phyloP scores from a whole-genome alignment of 208 protist species.

The Spironucleus salmonicida region DNA sequence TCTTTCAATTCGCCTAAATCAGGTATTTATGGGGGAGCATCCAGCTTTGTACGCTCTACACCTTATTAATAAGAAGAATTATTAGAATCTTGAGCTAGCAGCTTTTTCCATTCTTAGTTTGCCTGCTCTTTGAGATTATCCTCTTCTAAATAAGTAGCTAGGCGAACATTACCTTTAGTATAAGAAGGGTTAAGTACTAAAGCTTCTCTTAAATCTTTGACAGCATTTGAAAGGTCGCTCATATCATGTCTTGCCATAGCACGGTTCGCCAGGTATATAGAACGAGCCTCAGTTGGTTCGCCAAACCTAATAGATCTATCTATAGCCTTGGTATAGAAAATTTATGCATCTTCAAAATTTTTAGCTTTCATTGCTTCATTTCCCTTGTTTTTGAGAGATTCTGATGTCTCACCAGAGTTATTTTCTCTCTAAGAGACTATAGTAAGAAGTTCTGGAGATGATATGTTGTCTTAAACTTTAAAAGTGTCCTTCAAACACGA shows the following conservation, averaged over 20 bases:
- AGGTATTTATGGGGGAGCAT: background rate
- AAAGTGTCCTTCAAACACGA: too few species aligned
- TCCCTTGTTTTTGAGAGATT: background rate
- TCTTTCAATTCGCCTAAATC: background rate
- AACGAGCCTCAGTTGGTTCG: background rate
- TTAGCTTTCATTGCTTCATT: background rate
- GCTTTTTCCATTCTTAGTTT: background rate
- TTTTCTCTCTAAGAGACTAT: too few species aligned
- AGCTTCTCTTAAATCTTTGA: background rate
- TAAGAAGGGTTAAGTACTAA: background rate
- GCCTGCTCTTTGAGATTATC: background rate
- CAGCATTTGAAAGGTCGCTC: background rate
- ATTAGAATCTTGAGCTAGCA: background rate
- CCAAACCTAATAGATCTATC: background rate
- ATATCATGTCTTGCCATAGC: background rate
- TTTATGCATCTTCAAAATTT: background rate
- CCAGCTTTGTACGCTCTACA: background rate
- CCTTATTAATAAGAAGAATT: background rate
- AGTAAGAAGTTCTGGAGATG: too few species aligned
- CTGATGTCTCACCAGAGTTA: too few species aligned
- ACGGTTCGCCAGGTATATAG: constrained; percentile 1
- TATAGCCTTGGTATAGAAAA: background rate
- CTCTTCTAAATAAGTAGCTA: background rate
- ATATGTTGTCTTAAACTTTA: too few species aligned
- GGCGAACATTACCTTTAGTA: background rate